These are phyloP conservation scores for Pestalotiopsis sp. DNA, from an alignment of 2,329 filamentous ascomycete species.

Conservation along the genomic window DNA sequence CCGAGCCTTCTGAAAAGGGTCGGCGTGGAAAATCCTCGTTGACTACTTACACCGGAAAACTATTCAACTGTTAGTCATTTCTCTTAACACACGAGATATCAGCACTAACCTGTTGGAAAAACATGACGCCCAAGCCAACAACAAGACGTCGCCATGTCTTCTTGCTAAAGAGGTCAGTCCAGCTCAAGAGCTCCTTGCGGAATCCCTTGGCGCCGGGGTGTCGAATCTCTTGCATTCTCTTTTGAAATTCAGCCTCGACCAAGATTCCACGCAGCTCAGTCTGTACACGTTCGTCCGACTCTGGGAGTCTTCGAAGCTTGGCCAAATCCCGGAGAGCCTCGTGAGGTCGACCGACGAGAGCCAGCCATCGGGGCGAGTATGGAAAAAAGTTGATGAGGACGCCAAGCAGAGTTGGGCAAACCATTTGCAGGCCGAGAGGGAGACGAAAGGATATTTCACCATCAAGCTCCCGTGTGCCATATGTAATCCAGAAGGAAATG, in stretches of 20 bases:
- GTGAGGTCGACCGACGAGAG: constrained; percentile 35
- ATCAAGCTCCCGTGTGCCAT: constrained; percentile 44
- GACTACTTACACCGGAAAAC: too few species aligned
- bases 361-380: constrained; percentile 46
- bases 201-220: constrained; percentile 34
- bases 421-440: constrained; percentile 46
- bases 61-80: too few species aligned
- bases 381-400: constrained; percentile 45
- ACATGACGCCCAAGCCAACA: constrained; percentile 35
- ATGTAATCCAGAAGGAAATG: constrained; percentile 55
- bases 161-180: constrained; percentile 46
- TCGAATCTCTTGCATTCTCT: constrained; percentile 37
- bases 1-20: too few species aligned
- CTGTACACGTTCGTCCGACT: constrained; percentile 41
- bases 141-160: constrained; percentile 42
- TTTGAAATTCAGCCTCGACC: constrained; percentile 46
- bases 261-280: constrained; percentile 50
- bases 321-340: constrained; percentile 37
- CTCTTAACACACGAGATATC: too few species aligned
- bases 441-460: constrained; percentile 44
- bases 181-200: constrained; percentile 43
- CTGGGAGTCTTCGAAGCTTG: constrained; percentile 40
- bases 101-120: too few species aligned
- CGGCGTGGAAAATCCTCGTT: too few species aligned
- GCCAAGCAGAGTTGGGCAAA: constrained; percentile 37